Conservation (phyloP, 345 rosid species). For the Camelina hispida region DNA sequence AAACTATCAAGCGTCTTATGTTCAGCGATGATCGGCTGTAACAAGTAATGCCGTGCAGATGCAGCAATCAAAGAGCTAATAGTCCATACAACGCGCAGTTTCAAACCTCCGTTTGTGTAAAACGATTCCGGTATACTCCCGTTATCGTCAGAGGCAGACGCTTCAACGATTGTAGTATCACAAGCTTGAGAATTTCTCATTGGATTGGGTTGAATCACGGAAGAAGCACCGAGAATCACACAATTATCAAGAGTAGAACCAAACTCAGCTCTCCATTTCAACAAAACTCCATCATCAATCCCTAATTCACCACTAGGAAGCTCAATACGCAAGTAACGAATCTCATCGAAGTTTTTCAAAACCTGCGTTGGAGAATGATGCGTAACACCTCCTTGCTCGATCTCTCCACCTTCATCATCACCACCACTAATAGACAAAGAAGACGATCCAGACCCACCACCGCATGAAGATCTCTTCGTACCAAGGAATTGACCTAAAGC, state of each 20-base stretch:
- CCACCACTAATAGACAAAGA: background rate
- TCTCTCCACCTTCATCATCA: conserved; percentile 55
- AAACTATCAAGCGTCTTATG: conserved; percentile 86
- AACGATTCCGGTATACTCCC: conserved; percentile 95
- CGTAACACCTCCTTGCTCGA: conserved; percentile 81
- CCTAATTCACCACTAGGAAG: conserved; percentile 88
- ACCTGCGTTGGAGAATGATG: conserved; percentile 98
- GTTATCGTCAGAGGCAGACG: conserved; percentile 59
- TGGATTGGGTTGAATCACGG: conserved; percentile 47
- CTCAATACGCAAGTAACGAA: conserved; percentile 82
- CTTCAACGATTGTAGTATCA: conserved; percentile 39
- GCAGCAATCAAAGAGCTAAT: conserved; percentile 94
- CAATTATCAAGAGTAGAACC: conserved; percentile 93
- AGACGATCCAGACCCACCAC: conserved; percentile 24
- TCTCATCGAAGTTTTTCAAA: conserved; percentile 83
- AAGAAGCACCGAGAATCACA: conserved; percentile 87
- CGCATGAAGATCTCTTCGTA: conserved; percentile 49
- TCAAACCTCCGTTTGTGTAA: conserved; percentile 91
- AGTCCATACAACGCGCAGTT: conserved; percentile 95
- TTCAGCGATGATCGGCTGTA: conserved; percentile 85
- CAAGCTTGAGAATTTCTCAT: conserved; percentile 5
- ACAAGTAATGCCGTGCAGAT: conserved; percentile 87
- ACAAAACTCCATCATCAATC: conserved; percentile 79
- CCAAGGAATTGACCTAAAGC: conserved; percentile 71
- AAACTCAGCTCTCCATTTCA: conserved; percentile 96